phyloP scores from a whole-genome alignment of 1,284 basidiomycete genomes.

The Puccinia horiana region DNA sequence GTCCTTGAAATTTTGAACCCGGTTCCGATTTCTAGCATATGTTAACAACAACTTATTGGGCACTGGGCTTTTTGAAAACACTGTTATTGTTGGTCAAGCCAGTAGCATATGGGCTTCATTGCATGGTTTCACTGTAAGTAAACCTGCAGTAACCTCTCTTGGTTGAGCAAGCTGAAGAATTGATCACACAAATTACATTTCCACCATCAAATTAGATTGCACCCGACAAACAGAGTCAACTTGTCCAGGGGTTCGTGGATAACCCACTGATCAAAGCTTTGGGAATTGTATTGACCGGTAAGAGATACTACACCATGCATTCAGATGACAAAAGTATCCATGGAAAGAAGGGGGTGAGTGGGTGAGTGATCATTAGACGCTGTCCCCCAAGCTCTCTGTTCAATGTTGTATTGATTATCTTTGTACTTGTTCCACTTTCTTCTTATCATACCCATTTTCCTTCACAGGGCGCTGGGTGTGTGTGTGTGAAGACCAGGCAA shows the following conservation, averaged over 20 bases:
- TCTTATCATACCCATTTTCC: constrained; percentile 30
- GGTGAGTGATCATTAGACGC: constrained; percentile 62
- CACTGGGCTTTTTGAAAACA: constrained; percentile 72
- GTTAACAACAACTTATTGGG: constrained; percentile 83
- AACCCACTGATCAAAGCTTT: constrained; percentile 59
- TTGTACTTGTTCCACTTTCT: constrained; percentile 51
- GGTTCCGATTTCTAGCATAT: constrained; percentile 66
- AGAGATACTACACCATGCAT: constrained; percentile 77
- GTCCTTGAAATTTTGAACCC: constrained; percentile 55
- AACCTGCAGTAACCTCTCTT: constrained; percentile 37
- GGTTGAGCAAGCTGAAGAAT: constrained; percentile 49
- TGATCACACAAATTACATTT: constrained; percentile 55
- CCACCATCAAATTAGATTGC: constrained; percentile 65
- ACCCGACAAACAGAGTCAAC: constrained; percentile 71
- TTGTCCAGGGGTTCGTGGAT: constrained; percentile 66
- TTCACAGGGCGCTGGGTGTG: constrained; percentile 72
- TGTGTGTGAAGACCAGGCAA: constrained; percentile 84
- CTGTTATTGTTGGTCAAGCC: constrained; percentile 79
- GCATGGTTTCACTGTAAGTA: constrained; percentile 71
- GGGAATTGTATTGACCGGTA: constrained; percentile 71
- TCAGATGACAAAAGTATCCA: constrained; percentile 70
- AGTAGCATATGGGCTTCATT: constrained; percentile 86
- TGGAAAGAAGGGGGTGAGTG: constrained; percentile 78
- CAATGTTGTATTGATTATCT: neutral
- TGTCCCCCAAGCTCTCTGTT: constrained; percentile 2